Base-by-base conservation (phyloP, 1,139 yeast genomes). In the Yamadazyma taylorii region DNA sequence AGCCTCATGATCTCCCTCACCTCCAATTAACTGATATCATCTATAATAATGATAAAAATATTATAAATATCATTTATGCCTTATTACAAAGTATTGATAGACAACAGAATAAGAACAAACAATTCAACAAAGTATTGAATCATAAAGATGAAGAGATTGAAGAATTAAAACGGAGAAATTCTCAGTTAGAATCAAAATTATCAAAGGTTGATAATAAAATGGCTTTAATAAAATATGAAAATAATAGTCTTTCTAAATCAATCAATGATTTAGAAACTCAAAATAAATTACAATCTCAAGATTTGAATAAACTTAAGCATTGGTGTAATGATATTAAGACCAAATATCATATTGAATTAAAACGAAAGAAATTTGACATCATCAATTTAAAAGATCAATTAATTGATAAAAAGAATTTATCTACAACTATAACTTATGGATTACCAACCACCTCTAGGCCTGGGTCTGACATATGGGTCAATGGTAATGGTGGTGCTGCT, bases 51-150 rank as follows among this genome's bases (percentile, higher is more conserved):
- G 78, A 72, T 47, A 66, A 70, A 45, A 62, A 66, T 35, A 52
- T 62, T 19, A 66, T 73, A 22, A 71, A 72, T 45, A 62, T 69
- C 30, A 60, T 73, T 2, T 69, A 71, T 43, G 63, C 72, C 3
- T 52, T 73, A 6, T 45, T 69, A 3, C 64, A 63, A 37, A 61
- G 69, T 5, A 55, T 71, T 1, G 78, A 73, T 32, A 53, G 72
- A 25, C 58, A 61, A 40, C 57, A 72, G 27, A 52, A 45, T 3
- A 74, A 67, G 35, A 67, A 63, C 35, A 58, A 54, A 32, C 43
- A 56, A 4, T 61, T 68, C 30, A 65, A 66, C 38, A 58, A 57
- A 30, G 50, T 59, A 0, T 47, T 69, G 7, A 47, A 46, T 11
- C 57, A 54, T 24, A 61, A 67, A 36, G 70, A 70, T 36, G 48